Base-by-base conservation (phyloP, 2,329 filamentous ascomycete species). In the Trichocomaceae sp. region DNA sequence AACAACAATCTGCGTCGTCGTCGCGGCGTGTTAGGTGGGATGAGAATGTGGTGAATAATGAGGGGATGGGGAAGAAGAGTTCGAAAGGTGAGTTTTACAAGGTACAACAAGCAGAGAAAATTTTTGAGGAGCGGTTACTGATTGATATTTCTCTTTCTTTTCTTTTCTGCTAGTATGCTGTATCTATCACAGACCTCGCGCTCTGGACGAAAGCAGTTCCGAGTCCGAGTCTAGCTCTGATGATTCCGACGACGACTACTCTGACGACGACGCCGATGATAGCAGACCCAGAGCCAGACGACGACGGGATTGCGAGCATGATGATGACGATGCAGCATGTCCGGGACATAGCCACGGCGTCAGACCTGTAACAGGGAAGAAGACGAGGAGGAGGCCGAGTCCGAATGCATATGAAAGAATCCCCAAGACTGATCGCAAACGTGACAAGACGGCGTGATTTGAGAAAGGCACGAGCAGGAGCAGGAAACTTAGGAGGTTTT, bases 11-110 rank as follows among this genome's bases (percentile, higher is more conserved):
- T 3, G 3, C 23, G 23, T 26, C 23, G 7, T 26, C 23, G 7
- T 70, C 76, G 17, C 79, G 85, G 51, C 83, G 83, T 48, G 93
- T 99, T 54, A 85, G 88, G 70, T 99, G 93, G 93, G 90, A 90
- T 6, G 88, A 93, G 66, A 87, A 89, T 65, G 91, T 96, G 6
- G 79, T 99, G 2, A 91, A 99, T 73, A 99, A 99, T 66, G 93
- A 99, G 72, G 90, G 90, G 3, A 80, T 97, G 70, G 90, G 90
- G 7, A 88, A 88, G 72, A 99, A 97, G 76, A 92, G 84, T 60
- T 95, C 89, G 17, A 99, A 99, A 83, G 88, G 90, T 92, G 71
- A 33, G 71, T 63, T 29, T 47, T 26, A 26, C 23, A 6, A 50
- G 26, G 31, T 26, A 22, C n/a, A 9, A 23, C 31, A 2, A 12